phyloP scores from a whole-genome alignment of 805 yeast species.

The Kazachstania taianensis region DNA sequence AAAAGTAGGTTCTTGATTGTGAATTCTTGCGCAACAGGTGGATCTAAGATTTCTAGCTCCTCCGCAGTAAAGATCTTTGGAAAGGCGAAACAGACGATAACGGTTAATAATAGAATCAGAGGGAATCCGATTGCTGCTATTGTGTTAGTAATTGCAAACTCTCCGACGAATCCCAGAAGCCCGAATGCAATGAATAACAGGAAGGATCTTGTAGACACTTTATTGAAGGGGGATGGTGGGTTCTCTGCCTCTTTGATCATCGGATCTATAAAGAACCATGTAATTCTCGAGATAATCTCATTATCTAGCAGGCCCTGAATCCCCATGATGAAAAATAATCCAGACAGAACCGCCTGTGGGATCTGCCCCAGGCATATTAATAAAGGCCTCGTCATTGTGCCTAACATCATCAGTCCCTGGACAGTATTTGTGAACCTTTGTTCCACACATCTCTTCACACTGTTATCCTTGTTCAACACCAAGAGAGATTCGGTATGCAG shows the following conservation, averaged over 20 bases:
- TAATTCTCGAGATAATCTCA: constrained; percentile 49
- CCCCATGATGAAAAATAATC: constrained; percentile 91
- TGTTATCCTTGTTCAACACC: constrained; percentile 28
- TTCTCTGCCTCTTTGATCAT: constrained; percentile 12
- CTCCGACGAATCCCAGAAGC: constrained; percentile 61
- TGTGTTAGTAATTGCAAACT: constrained; percentile 77
- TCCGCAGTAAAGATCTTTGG: constrained; percentile 50
- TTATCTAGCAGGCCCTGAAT: constrained; percentile 64
- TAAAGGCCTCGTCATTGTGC: constrained; percentile 84
- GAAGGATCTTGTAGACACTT: constrained; percentile 31
- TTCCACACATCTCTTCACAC: constrained; percentile 60
- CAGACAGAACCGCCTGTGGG: constrained; percentile 90
- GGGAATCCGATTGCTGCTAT: constrained; percentile 94
- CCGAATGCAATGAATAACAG: constrained; percentile 48
- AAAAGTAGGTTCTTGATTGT: constrained; percentile 38
- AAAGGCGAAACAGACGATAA: constrained; percentile 53
- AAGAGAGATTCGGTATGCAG: constrained; percentile 74
- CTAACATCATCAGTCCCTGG: constrained; percentile 77
- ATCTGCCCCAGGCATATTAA: constrained; percentile 68
- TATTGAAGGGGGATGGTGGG: constrained; percentile 25
- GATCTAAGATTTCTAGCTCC: constrained; percentile 57
- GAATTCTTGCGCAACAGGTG: constrained; percentile 47
- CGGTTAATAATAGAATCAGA: constrained; percentile 58
- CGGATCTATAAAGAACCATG: constrained; percentile 52
- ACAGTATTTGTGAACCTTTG: constrained; percentile 76